Evolutionary conservation across 129 eudicot species (phyloP).

Genomic region (Erigeron canadensis): DNA sequence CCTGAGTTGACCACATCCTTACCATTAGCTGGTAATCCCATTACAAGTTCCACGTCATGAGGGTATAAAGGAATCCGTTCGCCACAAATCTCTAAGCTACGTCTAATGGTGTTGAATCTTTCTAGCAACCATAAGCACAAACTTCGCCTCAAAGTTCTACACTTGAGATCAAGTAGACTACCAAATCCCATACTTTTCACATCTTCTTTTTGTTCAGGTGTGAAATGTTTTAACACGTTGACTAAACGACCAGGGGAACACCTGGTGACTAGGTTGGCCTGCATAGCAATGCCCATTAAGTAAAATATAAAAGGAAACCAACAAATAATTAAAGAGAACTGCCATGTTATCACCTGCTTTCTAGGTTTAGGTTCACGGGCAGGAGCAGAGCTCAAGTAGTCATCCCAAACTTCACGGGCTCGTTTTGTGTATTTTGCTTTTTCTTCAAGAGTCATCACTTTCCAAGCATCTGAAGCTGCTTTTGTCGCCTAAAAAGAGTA

Average conservation of each 20-base stretch:
- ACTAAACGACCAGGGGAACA: slow-evolving; percentile 86
- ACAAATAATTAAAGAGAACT: not conserved
- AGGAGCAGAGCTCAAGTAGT: slow-evolving; percentile 69
- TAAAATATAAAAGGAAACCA: not conserved
- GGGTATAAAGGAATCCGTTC: slow-evolving; percentile 73
- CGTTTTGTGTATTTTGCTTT: slow-evolving; percentile 76
- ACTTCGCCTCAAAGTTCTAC: slow-evolving; percentile 73
- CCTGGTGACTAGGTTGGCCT: slow-evolving; percentile 77
- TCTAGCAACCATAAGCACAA: slow-evolving; percentile 75
- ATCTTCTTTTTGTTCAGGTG: slow-evolving; percentile 63
- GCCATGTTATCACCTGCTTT: slow-evolving; percentile 45
- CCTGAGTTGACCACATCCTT: slow-evolving; percentile 79
- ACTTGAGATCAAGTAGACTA: slow-evolving; percentile 72
- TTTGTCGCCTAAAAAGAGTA: slow-evolving; percentile 56
- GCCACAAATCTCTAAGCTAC: slow-evolving; percentile 74
- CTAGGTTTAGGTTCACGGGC: slow-evolving; percentile 72
- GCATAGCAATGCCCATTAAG: slow-evolving; percentile 18
- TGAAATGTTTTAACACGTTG: slow-evolving; percentile 62
- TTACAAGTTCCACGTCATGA: slow-evolving; percentile 71
- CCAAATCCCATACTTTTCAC: slow-evolving; percentile 87
- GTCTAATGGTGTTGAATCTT: slow-evolving; percentile 68
- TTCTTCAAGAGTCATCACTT: slow-evolving; percentile 72
- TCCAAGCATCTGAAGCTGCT: slow-evolving; percentile 90
- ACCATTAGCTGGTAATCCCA: slow-evolving; percentile 74
- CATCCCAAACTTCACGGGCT: slow-evolving; percentile 88